These are phyloP conservation scores for Paraconiothyrium sp. DNA, from an alignment of 2,329 filamentous ascomycete species.

Conservation along the genomic window DNA sequence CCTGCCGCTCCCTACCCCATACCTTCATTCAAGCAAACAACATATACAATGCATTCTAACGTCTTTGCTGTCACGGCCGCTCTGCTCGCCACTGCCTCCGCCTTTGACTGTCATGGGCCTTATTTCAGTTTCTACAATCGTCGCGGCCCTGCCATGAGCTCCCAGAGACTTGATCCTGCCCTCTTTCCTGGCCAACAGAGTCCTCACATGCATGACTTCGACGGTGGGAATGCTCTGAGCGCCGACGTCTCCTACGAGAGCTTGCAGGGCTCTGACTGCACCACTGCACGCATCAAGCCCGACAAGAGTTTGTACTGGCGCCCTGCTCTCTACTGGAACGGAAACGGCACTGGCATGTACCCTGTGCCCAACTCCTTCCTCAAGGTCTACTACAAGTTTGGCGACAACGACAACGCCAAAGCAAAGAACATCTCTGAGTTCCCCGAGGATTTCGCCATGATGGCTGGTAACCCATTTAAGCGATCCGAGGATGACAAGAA, in stretches of 20 bases:
- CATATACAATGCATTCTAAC: constrained; percentile 41
- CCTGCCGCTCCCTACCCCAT: constrained; percentile 12
- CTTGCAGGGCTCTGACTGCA: constrained; percentile 44
- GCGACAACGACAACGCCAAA: constrained; percentile 38
- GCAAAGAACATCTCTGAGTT: constrained; percentile 49
- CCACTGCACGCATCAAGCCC: constrained; percentile 48
- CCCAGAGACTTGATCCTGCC: constrained; percentile 49
- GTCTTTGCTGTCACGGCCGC: constrained; percentile 39
- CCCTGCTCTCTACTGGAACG: constrained; percentile 49
- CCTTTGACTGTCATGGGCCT: constrained; percentile 48
- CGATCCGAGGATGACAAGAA: constrained; percentile 43
- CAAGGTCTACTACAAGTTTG: constrained; percentile 53
- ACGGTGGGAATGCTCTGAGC: constrained; percentile 47
- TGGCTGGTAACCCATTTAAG: constrained; percentile 44
- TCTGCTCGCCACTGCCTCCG: constrained; percentile 42
- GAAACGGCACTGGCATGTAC: constrained; percentile 47
- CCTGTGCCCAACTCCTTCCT: constrained; percentile 46
- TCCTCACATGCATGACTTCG: constrained; percentile 51
- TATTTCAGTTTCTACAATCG: constrained; percentile 54
- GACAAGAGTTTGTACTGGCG: constrained; percentile 53
- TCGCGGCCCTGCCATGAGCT: constrained; percentile 42
- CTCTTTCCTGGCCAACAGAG: constrained; percentile 44
- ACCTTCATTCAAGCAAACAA: constrained; percentile 10
- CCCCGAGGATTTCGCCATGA: constrained; percentile 49
- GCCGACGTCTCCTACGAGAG: constrained; percentile 37